Conservation (phyloP, 805 yeast species). For the Candida tammaniensis region DNA sequence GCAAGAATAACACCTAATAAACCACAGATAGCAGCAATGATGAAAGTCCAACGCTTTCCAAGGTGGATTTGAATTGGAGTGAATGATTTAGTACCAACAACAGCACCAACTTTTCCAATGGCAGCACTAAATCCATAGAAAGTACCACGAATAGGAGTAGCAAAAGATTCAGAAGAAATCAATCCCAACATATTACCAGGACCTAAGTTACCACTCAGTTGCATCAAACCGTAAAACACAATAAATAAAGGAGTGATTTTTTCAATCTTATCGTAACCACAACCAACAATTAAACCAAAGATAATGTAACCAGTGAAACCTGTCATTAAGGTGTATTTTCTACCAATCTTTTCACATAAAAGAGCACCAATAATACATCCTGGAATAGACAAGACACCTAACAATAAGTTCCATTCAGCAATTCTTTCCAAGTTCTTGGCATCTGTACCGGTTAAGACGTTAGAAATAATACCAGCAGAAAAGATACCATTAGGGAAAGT, state of each 20-base stretch:
- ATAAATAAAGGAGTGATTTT: slow-evolving; percentile 63
- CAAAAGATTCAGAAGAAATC: slow-evolving; percentile 60
- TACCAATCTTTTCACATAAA: slow-evolving; percentile 61
- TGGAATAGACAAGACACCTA: slow-evolving; percentile 66
- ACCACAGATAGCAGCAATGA: slow-evolving; percentile 75
- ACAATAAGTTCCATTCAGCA: slow-evolving; percentile 72
- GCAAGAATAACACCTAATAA: slow-evolving; percentile 60
- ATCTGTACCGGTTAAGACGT: slow-evolving; percentile 36
- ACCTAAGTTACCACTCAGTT: slow-evolving; percentile 68
- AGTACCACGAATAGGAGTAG: slow-evolving; percentile 77
- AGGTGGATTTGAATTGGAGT: slow-evolving; percentile 62
- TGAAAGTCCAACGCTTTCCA: slow-evolving; percentile 74
- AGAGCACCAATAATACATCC: slow-evolving; percentile 72
- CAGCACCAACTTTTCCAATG: slow-evolving; percentile 83
- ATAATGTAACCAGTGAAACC: slow-evolving; percentile 72
- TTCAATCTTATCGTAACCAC: slow-evolving; percentile 53
- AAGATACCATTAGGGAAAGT: slow-evolving; percentile 78
- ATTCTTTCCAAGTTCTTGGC: slow-evolving; percentile 46
- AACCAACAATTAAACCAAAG: slow-evolving; percentile 69
- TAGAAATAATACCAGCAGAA: slow-evolving; percentile 54
- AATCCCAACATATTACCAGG: slow-evolving; percentile 79
- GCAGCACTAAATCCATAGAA: slow-evolving; percentile 77
- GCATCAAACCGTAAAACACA: slow-evolving; percentile 71
- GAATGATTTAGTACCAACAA: slow-evolving; percentile 71
- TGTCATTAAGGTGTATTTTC: slow-evolving; percentile 66